Evolutionary conservation across 805 yeast species (phyloP), one percentile per base, ranked within the genome.

Genomic region (Starmerella apis): DNA sequence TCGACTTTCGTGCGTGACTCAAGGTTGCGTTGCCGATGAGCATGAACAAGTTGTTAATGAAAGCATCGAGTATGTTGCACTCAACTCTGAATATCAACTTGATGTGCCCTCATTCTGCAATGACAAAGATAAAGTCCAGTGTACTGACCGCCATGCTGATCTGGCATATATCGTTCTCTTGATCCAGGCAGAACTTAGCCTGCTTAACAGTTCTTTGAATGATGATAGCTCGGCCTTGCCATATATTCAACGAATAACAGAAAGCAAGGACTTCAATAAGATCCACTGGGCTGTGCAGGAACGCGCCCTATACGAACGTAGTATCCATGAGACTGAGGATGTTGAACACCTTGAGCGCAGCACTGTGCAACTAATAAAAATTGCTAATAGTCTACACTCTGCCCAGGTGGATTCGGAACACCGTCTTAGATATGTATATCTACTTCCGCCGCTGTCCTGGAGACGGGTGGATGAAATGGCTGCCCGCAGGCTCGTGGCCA

Each of bases 321-420:
- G 96, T 7, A 59, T 84, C 19, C 69, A 88, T 32, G 98, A 92
- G 64, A 77, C 95, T 0, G 73, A 74, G 45, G 80, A 79, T 56
- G 79, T 94, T 1, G 80, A 83, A 62, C 90, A 96, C 1, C 81
- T 90, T 22, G 97, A 92, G 67, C 76, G 98, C 63, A 97, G 97
- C 46, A 80, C 88, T 4, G 71, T 92, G 46, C 98, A 92, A 66
- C 80, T 92, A 81, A 90, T 88, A 48, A 81, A 94, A 3, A 70
- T 92, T 38, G 92, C 88, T 24, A 95, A 87, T 61, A 43, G 47
- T 14, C 18, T 50, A 14, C 49, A 48, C 38, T 7, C 37, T 6
- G 23, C 10, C 10, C 19, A 25, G 5, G 4, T 30, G 3, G 10
- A 14, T 73, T 80, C 50, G 6, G 49, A 18, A 1, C 37, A 20